Percentiles rank a stretch among this genome's conserved stretches.
These are phyloP conservation scores for Acrocalymma vagum DNA, from an alignment of 2,329 filamentous ascomycete species.

Conservation along the genomic window DNA sequence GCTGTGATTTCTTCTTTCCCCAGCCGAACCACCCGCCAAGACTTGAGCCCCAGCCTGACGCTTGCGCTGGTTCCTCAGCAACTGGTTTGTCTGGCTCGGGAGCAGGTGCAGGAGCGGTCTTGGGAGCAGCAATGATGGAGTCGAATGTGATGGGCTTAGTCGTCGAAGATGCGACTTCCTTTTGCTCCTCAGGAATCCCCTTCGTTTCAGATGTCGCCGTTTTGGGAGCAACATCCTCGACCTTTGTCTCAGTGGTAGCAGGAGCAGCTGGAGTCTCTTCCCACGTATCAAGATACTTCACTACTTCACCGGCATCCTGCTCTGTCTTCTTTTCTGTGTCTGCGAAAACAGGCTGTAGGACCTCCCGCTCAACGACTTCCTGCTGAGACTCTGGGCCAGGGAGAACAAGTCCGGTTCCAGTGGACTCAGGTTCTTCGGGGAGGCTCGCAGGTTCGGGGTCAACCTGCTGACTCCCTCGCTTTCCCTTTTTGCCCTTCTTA, in stretches of 20 bases:
- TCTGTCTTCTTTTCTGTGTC: slow-evolving; percentile 15
- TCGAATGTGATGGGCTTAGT: no score
- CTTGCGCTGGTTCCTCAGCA: no score
- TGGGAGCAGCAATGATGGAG: background rate
- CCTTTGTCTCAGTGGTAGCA: no score
- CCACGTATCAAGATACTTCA: background rate
- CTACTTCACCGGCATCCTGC: no score
- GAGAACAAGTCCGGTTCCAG: slow-evolving; percentile 6
- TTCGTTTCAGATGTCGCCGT: no score
- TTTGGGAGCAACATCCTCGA: no score
- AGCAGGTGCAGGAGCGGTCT: slow-evolving; percentile 1
- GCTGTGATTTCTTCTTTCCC: slow-evolving; percentile 36
- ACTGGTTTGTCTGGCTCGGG: slow-evolving; percentile 17
- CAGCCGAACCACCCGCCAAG: slow-evolving; percentile 42
- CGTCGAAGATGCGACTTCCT: no score
- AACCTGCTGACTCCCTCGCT: slow-evolving; percentile 29
- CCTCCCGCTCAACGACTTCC: slow-evolving; percentile 24
- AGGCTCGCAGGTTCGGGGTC: slow-evolving; percentile 18
- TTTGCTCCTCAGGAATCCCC: no score
- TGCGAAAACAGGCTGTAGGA: slow-evolving; percentile 28
- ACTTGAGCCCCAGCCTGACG: slow-evolving; percentile 33
- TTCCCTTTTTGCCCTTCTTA: slow-evolving; percentile 42
- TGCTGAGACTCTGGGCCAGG: slow-evolving; percentile 11
- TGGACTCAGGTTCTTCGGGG: slow-evolving; percentile 8
- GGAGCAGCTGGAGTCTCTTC: slow-evolving; percentile 11